Evolutionary conservation across 768 basidiomycete genomes (phyloP).

Genomic region (Leccinum sublutescens): DNA sequence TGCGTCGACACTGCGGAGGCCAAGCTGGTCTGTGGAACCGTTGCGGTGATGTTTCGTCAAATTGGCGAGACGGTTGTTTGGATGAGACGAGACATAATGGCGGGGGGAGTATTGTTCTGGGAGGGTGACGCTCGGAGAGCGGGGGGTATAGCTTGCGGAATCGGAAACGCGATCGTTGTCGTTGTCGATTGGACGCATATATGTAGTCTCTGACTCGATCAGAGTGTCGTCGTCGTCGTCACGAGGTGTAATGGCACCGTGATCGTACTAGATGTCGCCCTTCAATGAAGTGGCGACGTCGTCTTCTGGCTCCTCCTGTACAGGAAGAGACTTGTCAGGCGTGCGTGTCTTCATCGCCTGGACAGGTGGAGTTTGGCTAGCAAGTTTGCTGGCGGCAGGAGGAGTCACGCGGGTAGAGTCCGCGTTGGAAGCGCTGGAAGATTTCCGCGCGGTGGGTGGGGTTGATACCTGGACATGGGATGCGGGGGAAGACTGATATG

Average conservation of each 20-base stretch:
- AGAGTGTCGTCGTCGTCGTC: constrained; percentile 47
- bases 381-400: constrained; percentile 36
- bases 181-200: constrained; percentile 32
- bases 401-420: constrained; percentile 33
- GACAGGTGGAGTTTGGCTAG: constrained; percentile 55
- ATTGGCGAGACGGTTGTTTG: constrained; percentile 32
- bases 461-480: constrained; percentile 30
- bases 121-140: constrained; percentile 61
- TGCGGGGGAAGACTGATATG: constrained; percentile 34
- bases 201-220: constrained; percentile 39
- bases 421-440: constrained; percentile 16
- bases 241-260: constrained; percentile 35
- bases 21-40: constrained; percentile 60
- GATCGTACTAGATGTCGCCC: constrained; percentile 40
- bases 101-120: constrained; percentile 44
- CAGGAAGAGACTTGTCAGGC: constrained; percentile 70
- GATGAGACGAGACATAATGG: constrained; percentile 31
- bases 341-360: constrained; percentile 54
- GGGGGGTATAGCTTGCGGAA: constrained; percentile 60
- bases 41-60: constrained; percentile 52
- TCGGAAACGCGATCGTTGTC: constrained; percentile 45
- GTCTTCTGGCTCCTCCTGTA: constrained; percentile 76
- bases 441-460: constrained; percentile 30
- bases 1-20: constrained; percentile 58
- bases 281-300: constrained; percentile 42